These are phyloP conservation scores for Trametes maxima DNA, from an alignment of 768 basidiomycete species.

Conservation along the genomic window DNA sequence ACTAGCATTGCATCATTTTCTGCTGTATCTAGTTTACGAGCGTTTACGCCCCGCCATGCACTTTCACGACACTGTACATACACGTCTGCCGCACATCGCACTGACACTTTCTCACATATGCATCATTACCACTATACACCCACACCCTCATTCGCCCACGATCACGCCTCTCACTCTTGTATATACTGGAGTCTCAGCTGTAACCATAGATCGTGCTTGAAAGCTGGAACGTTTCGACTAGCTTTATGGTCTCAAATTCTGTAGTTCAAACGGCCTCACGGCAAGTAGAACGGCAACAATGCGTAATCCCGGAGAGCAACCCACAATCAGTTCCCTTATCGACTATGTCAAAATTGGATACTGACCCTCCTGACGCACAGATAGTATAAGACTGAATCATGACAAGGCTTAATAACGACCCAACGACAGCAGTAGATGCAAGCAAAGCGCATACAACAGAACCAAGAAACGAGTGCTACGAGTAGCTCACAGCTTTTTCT, in stretches of 20 bases:
- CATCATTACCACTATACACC: neutral
- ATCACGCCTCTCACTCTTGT: neutral
- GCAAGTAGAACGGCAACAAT: too few species aligned
- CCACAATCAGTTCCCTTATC: too few species aligned
- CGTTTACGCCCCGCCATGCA: slow-evolving; percentile 12
- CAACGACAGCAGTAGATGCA: too few species aligned
- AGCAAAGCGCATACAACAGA: neutral
- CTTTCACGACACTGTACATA: slow-evolving; percentile 16
- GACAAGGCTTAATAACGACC: too few species aligned
- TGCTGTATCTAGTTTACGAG: slow-evolving; percentile 10
- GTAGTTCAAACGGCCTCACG: too few species aligned
- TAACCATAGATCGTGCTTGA: neutral
- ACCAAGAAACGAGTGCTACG: slow-evolving; percentile 25
- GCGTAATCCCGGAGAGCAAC: too few species aligned
- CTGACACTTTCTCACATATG: slow-evolving; percentile 11
- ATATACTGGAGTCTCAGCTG: slow-evolving; percentile 11
- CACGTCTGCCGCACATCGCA: neutral
- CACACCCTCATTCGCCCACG: slow-evolving; percentile 8
- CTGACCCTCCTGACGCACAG: neutral
- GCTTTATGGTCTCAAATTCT: neutral
- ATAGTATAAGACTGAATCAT: neutral
- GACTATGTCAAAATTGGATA: too few species aligned
- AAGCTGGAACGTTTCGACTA: neutral
- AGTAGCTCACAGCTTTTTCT: slow-evolving; percentile 38
- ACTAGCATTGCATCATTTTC: slow-evolving; percentile 7